Evolutionary conservation across 1,284 basidiomycete species (phyloP).

Genomic region (Rhizoctonia solani): DNA sequence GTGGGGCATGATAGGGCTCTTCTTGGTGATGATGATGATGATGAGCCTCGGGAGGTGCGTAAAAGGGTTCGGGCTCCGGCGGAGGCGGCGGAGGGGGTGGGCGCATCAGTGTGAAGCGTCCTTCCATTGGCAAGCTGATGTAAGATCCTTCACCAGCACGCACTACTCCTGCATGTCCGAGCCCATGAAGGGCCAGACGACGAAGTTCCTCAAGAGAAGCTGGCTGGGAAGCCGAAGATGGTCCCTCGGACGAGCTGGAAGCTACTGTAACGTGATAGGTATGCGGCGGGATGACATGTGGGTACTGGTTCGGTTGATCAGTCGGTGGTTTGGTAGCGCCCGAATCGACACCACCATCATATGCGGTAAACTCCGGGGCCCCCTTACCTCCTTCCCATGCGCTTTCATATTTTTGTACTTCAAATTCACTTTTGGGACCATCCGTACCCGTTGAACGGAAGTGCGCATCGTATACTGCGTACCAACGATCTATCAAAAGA

Average conservation of each 20-base stretch:
- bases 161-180: conserved; percentile 35
- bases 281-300: conserved; percentile 20
- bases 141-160: conserved; percentile 67
- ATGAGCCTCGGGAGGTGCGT: background rate
- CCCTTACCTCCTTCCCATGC: conserved; percentile 63
- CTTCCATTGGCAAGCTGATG: conserved; percentile 77
- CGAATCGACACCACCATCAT: conserved; percentile 26
- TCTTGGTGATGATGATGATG: conserved; percentile 21
- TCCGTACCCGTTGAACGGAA: conserved; percentile 57
- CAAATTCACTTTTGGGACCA: conserved; percentile 55
- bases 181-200: conserved; percentile 43
- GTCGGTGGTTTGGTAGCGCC: background rate
- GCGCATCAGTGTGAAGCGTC: conserved; percentile 81
- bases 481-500: conserved; percentile 87
- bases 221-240: conserved; percentile 30
- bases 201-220: conserved; percentile 43
- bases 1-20: conserved; percentile 44
- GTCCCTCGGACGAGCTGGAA: conserved; percentile 9
- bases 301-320: conserved; percentile 7
- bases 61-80: conserved; percentile 36
- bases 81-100: conserved; percentile 48
- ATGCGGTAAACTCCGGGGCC: background rate
- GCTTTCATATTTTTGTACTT: conserved; percentile 68
- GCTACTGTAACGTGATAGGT: conserved; percentile 21
- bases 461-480: conserved; percentile 83